These are phyloP conservation scores for Aspergillus puulaauensis DNA, from an alignment of 2,329 filamentous ascomycete species.

Conservation along the genomic window DNA sequence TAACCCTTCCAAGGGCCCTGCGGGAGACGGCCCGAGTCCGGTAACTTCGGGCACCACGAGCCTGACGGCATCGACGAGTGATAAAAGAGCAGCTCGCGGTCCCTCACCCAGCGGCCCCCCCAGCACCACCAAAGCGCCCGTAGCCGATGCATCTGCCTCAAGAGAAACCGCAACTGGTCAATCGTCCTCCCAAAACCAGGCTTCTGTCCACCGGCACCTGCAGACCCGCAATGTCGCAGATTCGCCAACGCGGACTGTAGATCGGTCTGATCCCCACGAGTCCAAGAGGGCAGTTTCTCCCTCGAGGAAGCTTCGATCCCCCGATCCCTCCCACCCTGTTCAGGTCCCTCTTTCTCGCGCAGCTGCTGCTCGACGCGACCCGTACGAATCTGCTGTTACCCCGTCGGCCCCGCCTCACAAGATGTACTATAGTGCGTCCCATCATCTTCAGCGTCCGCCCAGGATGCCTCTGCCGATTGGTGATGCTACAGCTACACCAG, in stretches of 20 bases:
- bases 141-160: conserved; percentile 44
- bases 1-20: conserved; percentile 46
- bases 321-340: conserved; percentile 39
- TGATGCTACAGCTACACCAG: conserved; percentile 83
- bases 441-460: conserved; percentile 62
- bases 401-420: conserved; percentile 48
- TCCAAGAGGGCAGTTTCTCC: conserved; percentile 22
- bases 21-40: conserved; percentile 30
- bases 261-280: conserved; percentile 24
- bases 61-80: conserved; percentile 26
- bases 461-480: conserved; percentile 90
- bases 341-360: conserved; percentile 37
- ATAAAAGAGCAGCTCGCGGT: conserved; percentile 41
- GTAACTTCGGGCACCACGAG: conserved; percentile 25
- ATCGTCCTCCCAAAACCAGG: conserved; percentile 33
- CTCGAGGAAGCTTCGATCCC: conserved; percentile 27
- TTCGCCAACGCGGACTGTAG: conserved; percentile 23
- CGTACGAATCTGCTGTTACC: conserved; percentile 28
- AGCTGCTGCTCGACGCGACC: conserved; percentile 28
- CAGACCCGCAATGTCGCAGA: conserved; percentile 41
- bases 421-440: conserved; percentile 46
- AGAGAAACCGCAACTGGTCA: conserved; percentile 45
- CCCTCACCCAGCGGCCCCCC: conserved; percentile 43
- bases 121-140: conserved; percentile 37
- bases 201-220: conserved; percentile 41